These are phyloP conservation scores for Pseudevernia furfuracea DNA, from an alignment of 495 filamentous ascomycete genomes.

Conservation along the genomic window DNA sequence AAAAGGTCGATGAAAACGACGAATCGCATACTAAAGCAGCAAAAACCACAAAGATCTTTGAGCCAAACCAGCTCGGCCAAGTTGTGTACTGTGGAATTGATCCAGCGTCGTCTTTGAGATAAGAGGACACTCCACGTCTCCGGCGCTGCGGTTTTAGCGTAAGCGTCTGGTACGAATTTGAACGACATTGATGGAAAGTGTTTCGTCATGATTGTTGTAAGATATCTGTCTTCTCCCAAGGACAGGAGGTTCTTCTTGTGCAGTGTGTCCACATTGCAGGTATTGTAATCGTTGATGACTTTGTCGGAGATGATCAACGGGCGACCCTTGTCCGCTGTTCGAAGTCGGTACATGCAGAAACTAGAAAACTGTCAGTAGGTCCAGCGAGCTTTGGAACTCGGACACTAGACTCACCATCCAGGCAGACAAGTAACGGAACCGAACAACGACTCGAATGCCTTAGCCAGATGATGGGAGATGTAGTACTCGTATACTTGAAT, in stretches of 20 bases:
- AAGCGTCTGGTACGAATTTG: conserved; percentile 91
- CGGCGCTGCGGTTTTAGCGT: conserved; percentile 85
- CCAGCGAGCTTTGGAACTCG: neutral
- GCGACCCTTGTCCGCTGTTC: conserved; percentile 83
- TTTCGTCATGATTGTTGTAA: conserved; percentile 97
- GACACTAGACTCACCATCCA: conserved; percentile 69
- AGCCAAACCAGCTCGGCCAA: conserved; percentile 79
- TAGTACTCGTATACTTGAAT: conserved; percentile 99
- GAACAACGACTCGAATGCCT: conserved; percentile 96
- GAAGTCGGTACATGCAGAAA: conserved; percentile 97
- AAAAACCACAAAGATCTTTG: conserved; percentile 94
- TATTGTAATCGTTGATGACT: conserved; percentile 78
- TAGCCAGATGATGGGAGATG: conserved; percentile 95
- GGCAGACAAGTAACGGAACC: conserved; percentile 99
- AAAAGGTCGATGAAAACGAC: conserved; percentile 92
- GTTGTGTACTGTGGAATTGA: conserved; percentile 98
- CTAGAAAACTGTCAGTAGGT: conserved; percentile 39
- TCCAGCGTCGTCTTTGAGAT: conserved; percentile 95
- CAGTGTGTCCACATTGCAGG: conserved; percentile 82
- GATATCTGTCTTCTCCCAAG: conserved; percentile 93
- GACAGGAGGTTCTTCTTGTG: conserved; percentile 98
- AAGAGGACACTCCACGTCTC: conserved; percentile 88
- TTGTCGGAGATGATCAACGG: conserved; percentile 87
- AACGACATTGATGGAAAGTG: conserved; percentile 93
- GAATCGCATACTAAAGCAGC: conserved; percentile 98